phyloP scores from a whole-genome alignment of 2,329 filamentous ascomycete genomes.

The Chlorencoelia australis region DNA sequence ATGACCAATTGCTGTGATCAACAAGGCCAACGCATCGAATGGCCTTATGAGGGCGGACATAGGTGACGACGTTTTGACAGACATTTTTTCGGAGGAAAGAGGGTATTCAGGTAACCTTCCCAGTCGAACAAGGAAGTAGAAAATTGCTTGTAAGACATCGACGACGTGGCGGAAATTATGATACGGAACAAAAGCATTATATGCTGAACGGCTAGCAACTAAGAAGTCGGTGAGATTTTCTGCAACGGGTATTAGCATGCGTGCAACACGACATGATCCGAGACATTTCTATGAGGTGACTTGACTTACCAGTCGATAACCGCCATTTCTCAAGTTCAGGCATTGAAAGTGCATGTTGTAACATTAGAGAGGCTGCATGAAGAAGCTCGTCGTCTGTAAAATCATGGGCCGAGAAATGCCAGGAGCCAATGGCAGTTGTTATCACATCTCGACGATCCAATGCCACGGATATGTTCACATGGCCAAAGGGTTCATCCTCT shows the following conservation, averaged over 20 bases:
- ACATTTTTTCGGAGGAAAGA: slow-evolving; percentile 11
- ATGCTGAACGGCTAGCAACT: slow-evolving; percentile 81
- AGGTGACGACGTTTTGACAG: slow-evolving; percentile 40
- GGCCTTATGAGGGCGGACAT: slow-evolving; percentile 70
- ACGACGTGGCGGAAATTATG: slow-evolving; percentile 98
- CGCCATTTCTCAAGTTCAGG: slow-evolving; percentile 74
- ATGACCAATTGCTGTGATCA: slow-evolving; percentile 94
- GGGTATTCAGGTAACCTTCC: slow-evolving; percentile 65
- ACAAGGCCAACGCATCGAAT: slow-evolving; percentile 77
- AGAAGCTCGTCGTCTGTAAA: slow-evolving; percentile 87
- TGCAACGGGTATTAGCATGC: slow-evolving; percentile 36
- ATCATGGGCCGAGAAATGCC: slow-evolving; percentile 84
- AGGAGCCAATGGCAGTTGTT: slow-evolving; percentile 55
- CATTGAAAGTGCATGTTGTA: slow-evolving; percentile 76
- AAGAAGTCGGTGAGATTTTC: slow-evolving; percentile 79
- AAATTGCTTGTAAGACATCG: slow-evolving; percentile 88
- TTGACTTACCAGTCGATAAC: slow-evolving; percentile 58
- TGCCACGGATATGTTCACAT: slow-evolving; percentile 58
- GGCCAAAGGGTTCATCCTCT: slow-evolving; percentile 49
- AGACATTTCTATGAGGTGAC: slow-evolving; percentile 19
- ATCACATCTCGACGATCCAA: slow-evolving; percentile 56
- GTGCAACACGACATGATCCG: slow-evolving; percentile 17
- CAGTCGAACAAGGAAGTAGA: slow-evolving; percentile 77
- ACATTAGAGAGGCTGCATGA: slow-evolving; percentile 75
- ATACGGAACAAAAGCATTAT: slow-evolving; percentile 92